Evolutionary conservation across 2,329 filamentous ascomycete species (phyloP), one percentile per base, ranked within the genome.

Genomic region (Talaromyces piceae): DNA sequence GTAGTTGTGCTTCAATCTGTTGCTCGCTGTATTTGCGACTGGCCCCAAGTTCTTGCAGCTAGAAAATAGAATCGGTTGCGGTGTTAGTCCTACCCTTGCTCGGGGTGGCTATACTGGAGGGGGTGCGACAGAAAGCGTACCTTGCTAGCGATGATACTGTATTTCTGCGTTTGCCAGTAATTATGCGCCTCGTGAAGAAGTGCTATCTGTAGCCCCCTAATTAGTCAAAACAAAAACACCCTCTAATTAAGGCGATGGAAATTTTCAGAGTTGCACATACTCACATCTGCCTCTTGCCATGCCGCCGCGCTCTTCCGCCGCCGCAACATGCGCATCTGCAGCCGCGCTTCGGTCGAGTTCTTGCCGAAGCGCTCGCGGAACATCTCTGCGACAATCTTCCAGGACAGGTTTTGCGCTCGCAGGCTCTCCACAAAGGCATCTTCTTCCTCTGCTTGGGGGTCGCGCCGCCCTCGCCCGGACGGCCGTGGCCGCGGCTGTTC

Each of bases 281-380:
- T 72, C 67, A 72, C 67, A 71, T 73, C 68, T 50, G 66, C 60
- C 53, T 70, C 66, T 51, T 69, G 67, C 69, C 70, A 72, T 37
- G 62, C 58, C 43, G 60, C 56, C 23, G 66, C 62, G 48, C 67
- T 61, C 49, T 67, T 66, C 41, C 66, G 64, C 41, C 67, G 57
- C 33, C 70, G 68, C 30, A 63, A 56, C 53, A 70, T 62, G 27
- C 70, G 66, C 70, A 73, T 73, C 57, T 73, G 70, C 52, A 73
- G 59, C 27, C 68, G 61, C 4, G 70, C 67, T 53, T 70, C 64
- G 20, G 65, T 62, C 5, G 64, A 65, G 55, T 70, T 66, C 50
- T 67, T 69, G 18, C 67, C 56, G 55, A 69, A 73, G 18, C 53
- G 59, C 41, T 66, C 61, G 7, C 61, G 63, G 49, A 68, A 70